phyloP scores from a whole-genome alignment of 1,284 basidiomycete species.

The Rhodotorula mucilaginosa region DNA sequence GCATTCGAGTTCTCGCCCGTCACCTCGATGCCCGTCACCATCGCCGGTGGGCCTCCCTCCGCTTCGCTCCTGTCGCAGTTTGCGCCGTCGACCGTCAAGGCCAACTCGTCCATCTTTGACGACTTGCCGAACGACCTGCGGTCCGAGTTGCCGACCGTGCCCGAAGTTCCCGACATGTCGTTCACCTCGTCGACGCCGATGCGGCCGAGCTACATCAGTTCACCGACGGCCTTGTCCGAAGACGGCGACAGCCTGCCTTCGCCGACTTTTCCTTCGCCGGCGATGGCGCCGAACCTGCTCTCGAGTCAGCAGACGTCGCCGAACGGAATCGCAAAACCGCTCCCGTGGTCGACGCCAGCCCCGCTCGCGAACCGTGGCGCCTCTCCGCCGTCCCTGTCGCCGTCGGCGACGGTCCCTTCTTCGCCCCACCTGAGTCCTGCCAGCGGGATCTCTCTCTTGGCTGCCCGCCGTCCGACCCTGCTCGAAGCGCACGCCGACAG shows the following conservation, averaged over 20 bases:
- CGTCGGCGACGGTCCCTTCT: not conserved
- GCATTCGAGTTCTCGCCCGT: conserved; percentile 31
- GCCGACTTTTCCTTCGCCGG: conserved; percentile 35
- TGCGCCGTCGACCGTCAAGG: conserved; percentile 25
- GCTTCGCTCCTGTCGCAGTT: conserved; percentile 24
- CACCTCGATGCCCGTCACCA: conserved; percentile 21
- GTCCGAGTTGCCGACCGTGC: conserved; percentile 20
- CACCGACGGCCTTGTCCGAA: conserved; percentile 21
- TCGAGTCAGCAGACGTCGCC: conserved; percentile 8
- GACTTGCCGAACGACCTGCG: conserved; percentile 20
- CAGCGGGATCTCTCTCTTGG: conserved; percentile 7
- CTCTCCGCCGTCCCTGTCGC: not conserved
- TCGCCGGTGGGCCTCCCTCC: conserved; percentile 14
- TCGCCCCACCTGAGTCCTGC: not conserved
- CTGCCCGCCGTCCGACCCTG: conserved; percentile 2
- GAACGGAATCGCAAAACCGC: not conserved
- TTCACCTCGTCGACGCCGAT: not conserved
- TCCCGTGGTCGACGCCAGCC: conserved; percentile 13
- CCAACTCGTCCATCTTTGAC: conserved; percentile 14
- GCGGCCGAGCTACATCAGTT: conserved; percentile 19
- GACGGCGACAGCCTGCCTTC: conserved; percentile 38
- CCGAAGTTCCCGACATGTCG: conserved; percentile 24
- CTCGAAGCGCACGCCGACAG: conserved; percentile 2
- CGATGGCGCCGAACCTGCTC: conserved; percentile 7
- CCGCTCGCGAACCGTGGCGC: not conserved